Evolutionary conservation across 2,329 filamentous ascomycete genomes (phyloP).

Genomic region (Setomelanomma holmii): DNA sequence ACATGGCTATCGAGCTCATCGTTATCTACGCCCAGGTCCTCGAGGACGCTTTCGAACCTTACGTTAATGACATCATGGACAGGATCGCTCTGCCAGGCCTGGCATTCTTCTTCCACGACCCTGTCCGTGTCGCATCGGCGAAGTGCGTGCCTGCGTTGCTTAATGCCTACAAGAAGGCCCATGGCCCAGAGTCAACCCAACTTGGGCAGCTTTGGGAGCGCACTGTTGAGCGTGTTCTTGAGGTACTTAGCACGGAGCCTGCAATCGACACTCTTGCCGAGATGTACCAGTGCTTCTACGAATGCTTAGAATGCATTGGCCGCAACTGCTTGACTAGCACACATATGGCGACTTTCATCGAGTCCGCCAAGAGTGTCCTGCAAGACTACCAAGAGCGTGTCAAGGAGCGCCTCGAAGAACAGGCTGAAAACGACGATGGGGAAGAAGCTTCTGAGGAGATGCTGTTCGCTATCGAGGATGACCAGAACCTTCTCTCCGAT

Average conservation of each 20-base stretch:
- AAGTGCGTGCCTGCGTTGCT: conserved; percentile 93
- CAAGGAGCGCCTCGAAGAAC: conserved; percentile 81
- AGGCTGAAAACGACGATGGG: conserved; percentile 82
- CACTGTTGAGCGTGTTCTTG: conserved; percentile 88
- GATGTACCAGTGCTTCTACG: conserved; percentile 99
- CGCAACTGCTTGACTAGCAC: conserved; percentile 78
- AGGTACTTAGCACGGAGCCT: conserved; percentile 91
- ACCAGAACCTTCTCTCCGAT: conserved; percentile 93
- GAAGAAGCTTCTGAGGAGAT: conserved; percentile 89
- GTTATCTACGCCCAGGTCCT: conserved; percentile 97
- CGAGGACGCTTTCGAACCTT: conserved; percentile 90
- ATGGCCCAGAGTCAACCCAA: conserved; percentile 79
- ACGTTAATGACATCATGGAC: conserved; percentile 92
- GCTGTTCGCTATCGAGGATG: conserved; percentile 92
- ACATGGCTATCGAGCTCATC: conserved; percentile 98
- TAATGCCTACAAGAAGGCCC: conserved; percentile 91
- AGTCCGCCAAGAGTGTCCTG: conserved; percentile 81
- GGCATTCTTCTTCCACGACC: conserved; percentile 99
- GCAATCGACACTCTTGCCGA: conserved; percentile 95
- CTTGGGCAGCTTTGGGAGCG: conserved; percentile 83
- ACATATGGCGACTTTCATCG: conserved; percentile 88
- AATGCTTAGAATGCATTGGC: conserved; percentile 92
- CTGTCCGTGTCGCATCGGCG: conserved; percentile 91
- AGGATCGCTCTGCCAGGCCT: conserved; percentile 93
- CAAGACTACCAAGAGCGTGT: conserved; percentile 94